These are phyloP conservation scores for Suillus subluteus DNA, from an alignment of 768 basidiomycete species.

Conservation along the genomic window DNA sequence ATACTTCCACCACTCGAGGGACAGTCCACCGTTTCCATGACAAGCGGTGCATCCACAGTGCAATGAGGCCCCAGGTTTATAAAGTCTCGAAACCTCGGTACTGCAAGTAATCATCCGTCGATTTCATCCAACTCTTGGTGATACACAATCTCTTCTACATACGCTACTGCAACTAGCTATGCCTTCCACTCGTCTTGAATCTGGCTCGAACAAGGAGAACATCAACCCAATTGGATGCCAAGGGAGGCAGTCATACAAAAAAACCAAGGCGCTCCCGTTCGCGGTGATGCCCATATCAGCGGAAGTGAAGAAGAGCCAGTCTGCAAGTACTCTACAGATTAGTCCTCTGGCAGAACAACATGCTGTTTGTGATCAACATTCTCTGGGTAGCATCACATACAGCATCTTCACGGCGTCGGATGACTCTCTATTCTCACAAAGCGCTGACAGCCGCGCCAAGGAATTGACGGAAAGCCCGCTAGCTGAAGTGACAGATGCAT, in stretches of 20 bases:
- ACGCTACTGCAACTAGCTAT: neutral
- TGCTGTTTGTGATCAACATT: neutral
- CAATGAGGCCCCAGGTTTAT: neutral
- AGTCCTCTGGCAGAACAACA: neutral
- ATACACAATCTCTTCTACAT: neutral
- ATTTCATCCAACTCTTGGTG: neutral
- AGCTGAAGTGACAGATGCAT: constrained; percentile 17
- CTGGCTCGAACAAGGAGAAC: constrained; percentile 6
- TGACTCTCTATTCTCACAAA: neutral
- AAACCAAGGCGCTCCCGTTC: neutral
- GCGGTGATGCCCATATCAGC: neutral
- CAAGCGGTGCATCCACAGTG: neutral
- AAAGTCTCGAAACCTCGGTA: neutral
- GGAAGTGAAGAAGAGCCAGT: neutral
- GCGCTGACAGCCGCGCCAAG: constrained; percentile 12
- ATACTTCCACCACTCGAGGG: neutral
- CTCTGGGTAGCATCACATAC: neutral
- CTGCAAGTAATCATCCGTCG: neutral
- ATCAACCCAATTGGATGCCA: neutral
- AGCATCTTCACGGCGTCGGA: neutral
- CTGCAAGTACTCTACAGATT: neutral
- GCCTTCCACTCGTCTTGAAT: neutral
- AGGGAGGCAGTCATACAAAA: neutral
- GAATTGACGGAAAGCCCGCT: constrained; percentile 18
- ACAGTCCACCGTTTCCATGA: neutral